Base-by-base conservation (phyloP, 2,329 filamentous ascomycete species). In the Blastomyces emzantsi region DNA sequence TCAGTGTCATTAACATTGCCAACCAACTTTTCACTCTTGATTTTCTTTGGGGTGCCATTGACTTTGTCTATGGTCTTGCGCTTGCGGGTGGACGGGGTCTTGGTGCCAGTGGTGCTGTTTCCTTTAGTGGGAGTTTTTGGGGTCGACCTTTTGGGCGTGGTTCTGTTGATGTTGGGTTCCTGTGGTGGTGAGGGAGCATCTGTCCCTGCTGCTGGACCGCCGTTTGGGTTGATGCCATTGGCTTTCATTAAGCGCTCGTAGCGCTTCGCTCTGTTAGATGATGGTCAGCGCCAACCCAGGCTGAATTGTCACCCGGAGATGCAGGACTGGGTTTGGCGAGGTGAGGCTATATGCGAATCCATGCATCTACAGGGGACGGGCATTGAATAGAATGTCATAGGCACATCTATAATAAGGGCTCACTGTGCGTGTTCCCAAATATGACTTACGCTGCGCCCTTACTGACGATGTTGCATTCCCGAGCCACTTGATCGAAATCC, bases 391-490 rank as follows among this genome's bases (percentile, higher is more conserved):
- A 28, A 30, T 15, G n/a, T 11, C 22, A 36, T 43, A 28, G 22
- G 58, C 51, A 49, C 25, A 33, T 43, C 30, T 41, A 41, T 41
- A 22, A 54, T 13, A 49, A 6, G 43, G 33, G 7, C n/a, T 41
- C 7, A 5, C 11, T 54, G 13, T 54, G 11, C 36, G 15, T 8
- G 45, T 55, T 47, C 19, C 19, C 3, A 22, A 6, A 19, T 30
- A 19, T 17, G 33, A 82, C 87, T 81, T 81, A 90, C 88, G 87
- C 87, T 28, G 88, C 88, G 17, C 82, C 86, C 74, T 88, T 88
- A 73, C 76, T 80, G 43, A 87, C 80, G 47, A 90, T 87, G 28
- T 73, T 76, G 52, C 86, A 84, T 69, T 89, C 86, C 19, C 79
- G 76, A 13, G 85, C 85, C n/a, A 90, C 88, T 59, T 81, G 79